Percentiles rank a stretch among this genome's conserved stretches.
phyloP scores from a whole-genome alignment of 2,329 filamentous ascomycete genomes.

The Aureobasidium sp. region DNA sequence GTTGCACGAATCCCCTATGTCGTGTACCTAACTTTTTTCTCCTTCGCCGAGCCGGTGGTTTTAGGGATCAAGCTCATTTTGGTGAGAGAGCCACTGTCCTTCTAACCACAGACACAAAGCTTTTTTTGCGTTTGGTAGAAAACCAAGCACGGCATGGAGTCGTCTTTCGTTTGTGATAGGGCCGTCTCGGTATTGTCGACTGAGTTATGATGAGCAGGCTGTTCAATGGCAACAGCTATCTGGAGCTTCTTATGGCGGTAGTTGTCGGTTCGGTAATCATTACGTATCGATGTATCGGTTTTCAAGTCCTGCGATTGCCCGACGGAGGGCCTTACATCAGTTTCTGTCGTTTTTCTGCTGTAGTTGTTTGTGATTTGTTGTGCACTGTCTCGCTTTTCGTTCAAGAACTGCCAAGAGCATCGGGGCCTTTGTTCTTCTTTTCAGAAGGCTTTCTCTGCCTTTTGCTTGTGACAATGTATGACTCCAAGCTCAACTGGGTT shows the following conservation, averaged over 20 bases:
- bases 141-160: background rate
- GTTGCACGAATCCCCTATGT: too few species aligned
- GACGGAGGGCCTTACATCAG: slow-evolving; percentile 9
- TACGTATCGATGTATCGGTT: background rate
- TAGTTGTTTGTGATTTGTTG: slow-evolving; percentile 10
- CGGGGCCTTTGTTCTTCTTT: background rate
- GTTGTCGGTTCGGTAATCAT: background rate
- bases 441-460: background rate
- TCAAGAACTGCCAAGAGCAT: slow-evolving; percentile 1
- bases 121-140: background rate
- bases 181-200: background rate
- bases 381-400: background rate
- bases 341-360: slow-evolving; percentile 3
- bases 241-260: background rate
- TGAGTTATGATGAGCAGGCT: background rate
- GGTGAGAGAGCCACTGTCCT: background rate
- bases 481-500: slow-evolving; percentile 18
- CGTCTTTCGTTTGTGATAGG: background rate
- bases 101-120: background rate
- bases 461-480: slow-evolving; percentile 21
- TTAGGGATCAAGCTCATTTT: background rate
- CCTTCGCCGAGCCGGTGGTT: too few species aligned
- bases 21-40: too few species aligned
- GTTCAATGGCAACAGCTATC: background rate
- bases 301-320: slow-evolving; percentile 22